Evolutionary conservation across 257 asterid species (phyloP), one percentile per base, ranked within the genome.

Genomic region (Salvia hispanica): DNA sequence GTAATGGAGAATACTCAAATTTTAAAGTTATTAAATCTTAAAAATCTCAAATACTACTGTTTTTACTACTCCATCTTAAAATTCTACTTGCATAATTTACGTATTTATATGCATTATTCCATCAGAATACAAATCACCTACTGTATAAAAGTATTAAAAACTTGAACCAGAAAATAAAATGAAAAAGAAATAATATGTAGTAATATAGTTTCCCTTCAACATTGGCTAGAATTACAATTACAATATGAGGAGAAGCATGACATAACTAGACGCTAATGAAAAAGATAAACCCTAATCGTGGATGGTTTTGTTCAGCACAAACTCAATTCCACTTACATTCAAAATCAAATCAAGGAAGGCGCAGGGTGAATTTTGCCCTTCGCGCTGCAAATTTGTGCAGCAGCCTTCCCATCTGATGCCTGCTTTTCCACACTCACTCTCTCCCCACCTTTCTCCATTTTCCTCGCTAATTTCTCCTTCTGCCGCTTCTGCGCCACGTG

Each of bases 401-500:
- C 43, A 11, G 43, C 39, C 11, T 67, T 43, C 8, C 2, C 9
- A 54, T 3, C 13, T 2, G 34, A 10, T 4, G 51, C 10, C 11
- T 15, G 63, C 0, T 36, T 59, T 12, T 36, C 53, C 62, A 48
- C 40, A 11, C 7, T 8, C 3, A 45, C 5, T 42, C 1, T 36
- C 37, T 55, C 31, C 31, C 31, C 67, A 33, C 57, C 66, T 37
- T 31, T 11, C 34, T 74, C 66, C 50, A 16, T 5, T 36, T 60
- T 64, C 78, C 60, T 62, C 66, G 1, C 37, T 34, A 74, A 21
- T n/a, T 46, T 67, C 62, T 74, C 78, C 47, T 68, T 68, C 6
- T 61, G 78, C 47, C 71, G 66, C 71, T 68, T 74, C 70, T 74
- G 74, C 71, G 68, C 71, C 71, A 68, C 71, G 48, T 62, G 46